Conservation (phyloP, 768 basidiomycete species). For the Collybiopsis luxurians region DNA sequence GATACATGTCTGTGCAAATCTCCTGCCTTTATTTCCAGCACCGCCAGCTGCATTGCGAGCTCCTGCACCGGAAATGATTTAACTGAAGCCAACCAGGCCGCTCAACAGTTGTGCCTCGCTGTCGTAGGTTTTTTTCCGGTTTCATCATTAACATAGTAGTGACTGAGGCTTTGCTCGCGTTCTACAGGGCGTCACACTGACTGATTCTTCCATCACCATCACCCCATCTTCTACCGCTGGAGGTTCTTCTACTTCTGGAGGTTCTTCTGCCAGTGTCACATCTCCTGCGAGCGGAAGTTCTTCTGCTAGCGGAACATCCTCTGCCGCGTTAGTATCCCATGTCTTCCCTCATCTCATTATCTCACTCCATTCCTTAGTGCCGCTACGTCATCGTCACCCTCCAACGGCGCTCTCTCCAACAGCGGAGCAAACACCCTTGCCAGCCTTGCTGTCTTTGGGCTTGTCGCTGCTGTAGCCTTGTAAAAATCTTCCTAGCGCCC, state of each 20-base stretch:
- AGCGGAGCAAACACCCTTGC: neutral
- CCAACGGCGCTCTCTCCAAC: neutral
- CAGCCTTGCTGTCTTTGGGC: neutral
- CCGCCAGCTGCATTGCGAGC: slow-evolving; percentile 45
- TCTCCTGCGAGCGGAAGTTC: neutral
- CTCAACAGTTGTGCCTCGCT: slow-evolving; percentile 41
- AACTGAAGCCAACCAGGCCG: slow-evolving; percentile 33
- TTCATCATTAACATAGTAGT: slow-evolving; percentile 18
- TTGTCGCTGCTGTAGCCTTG: neutral
- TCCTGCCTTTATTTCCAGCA: slow-evolving; percentile 39
- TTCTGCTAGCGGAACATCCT: neutral
- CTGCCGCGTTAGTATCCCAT: neutral
- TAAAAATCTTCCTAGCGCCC: neutral
- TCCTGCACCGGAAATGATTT: slow-evolving; percentile 50
- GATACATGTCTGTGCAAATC: slow-evolving; percentile 56
- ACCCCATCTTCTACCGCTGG: neutral
- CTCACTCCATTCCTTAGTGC: neutral
- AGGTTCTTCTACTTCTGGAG: neutral
- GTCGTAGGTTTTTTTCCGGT: slow-evolving; percentile 39
- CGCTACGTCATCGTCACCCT: neutral
- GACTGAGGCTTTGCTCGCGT: neutral
- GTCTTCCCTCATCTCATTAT: neutral
- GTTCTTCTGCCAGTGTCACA: neutral
- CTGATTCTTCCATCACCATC: slow-evolving; percentile 24
- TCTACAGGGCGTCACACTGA: slow-evolving; percentile 53